phyloP scores from a whole-genome alignment of 2,329 filamentous ascomycete genomes.

The Fusarium kyushuense region DNA sequence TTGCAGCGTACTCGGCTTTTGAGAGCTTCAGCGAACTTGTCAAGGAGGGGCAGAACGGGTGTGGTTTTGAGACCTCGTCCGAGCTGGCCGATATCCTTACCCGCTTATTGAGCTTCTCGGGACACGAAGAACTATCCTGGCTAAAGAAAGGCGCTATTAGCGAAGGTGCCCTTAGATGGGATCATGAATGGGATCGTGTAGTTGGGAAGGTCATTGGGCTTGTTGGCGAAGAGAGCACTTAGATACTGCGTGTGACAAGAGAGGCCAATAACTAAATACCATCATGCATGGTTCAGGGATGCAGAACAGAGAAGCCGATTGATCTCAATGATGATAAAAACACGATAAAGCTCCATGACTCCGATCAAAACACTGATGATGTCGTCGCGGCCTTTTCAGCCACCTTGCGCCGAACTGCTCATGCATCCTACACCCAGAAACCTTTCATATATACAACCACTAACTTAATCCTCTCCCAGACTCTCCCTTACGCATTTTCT shows the following conservation, averaged over 20 bases:
- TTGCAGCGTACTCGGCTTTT: constrained; percentile 86
- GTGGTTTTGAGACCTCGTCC: constrained; percentile 80
- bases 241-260: constrained; percentile 2
- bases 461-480: constrained; percentile 73
- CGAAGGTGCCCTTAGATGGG: constrained; percentile 85
- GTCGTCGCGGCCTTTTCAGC: constrained; percentile 13
- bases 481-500: constrained; percentile 85
- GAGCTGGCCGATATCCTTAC: constrained; percentile 74
- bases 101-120: constrained; percentile 69
- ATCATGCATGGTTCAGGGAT: neutral
- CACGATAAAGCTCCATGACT: constrained; percentile 38
- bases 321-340: constrained; percentile 29
- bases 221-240: constrained; percentile 35
- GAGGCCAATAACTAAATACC: neutral
- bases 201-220: constrained; percentile 77
- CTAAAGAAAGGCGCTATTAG: constrained; percentile 77
- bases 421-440: constrained; percentile 2
- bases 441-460: neutral
- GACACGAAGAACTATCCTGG: constrained; percentile 65
- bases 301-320: constrained; percentile 10
- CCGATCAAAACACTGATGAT: constrained; percentile 35
- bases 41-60: constrained; percentile 85
- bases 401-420: constrained; percentile 27
- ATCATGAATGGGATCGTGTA: constrained; percentile 90
- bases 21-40: constrained; percentile 94